These are phyloP conservation scores for Paralagenidium karlingii DNA, from an alignment of 352 stramenopile species.

Conservation along the genomic window DNA sequence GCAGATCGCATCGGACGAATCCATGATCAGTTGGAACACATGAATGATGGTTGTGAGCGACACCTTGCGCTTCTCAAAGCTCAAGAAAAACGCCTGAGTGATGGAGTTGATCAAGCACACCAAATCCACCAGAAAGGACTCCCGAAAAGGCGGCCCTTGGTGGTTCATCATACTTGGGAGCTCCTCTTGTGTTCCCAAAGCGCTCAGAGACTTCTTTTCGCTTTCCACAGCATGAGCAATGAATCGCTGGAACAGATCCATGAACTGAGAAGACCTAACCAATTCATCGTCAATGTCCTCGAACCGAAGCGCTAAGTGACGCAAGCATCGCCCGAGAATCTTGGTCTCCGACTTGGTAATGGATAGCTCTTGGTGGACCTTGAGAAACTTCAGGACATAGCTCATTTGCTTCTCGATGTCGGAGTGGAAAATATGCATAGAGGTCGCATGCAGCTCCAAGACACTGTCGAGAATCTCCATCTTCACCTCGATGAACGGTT, in stretches of 20 bases:
- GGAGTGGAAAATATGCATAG: conserved; percentile 29
- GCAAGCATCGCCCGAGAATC: conserved; percentile 25
- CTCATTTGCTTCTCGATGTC: conserved; percentile 29
- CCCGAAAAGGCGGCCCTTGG: no score
- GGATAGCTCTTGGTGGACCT: conserved; percentile 15
- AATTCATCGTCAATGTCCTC: conserved; percentile 19
- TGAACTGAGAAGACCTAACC: conserved; percentile 2
- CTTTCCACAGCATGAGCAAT: conserved; percentile 20
- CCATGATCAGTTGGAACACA: conserved; percentile 12
- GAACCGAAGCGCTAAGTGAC: conserved; percentile 19
- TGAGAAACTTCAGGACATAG: conserved; percentile 24
- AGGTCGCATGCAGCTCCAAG: conserved; percentile 42
- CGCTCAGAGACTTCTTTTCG: conserved; percentile 11
- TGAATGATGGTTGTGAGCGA: no score
- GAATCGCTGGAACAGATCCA: conserved; percentile 17
- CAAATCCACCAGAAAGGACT: conserved; percentile 20
- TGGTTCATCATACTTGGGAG: no score
- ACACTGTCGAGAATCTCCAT: no score
- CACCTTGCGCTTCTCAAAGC: conserved; percentile 2
- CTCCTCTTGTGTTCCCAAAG: no score
- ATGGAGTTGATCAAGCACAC: conserved; percentile 33
- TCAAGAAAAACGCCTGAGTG: conserved; percentile 19
- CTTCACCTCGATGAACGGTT: not conserved
- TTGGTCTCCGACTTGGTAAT: conserved; percentile 22
- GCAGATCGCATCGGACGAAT: conserved; percentile 15